Base-by-base conservation (phyloP, 1,284 basidiomycete genomes). In the Fomitiporia mediterranea region DNA sequence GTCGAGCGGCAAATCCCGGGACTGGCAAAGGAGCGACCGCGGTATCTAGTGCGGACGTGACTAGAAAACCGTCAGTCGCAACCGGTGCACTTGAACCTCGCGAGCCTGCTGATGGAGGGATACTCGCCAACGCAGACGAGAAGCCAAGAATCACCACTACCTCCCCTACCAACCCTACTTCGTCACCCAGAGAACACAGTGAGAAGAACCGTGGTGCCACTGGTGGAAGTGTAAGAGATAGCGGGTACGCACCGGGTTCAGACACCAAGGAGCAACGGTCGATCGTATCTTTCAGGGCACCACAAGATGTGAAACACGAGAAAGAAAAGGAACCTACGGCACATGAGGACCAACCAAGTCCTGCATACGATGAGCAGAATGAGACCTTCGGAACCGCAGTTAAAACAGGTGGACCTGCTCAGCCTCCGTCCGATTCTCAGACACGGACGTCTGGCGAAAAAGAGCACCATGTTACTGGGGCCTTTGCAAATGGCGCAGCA, bases 11-110 rank as follows among this genome's bases (percentile, higher is more conserved):
- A 6, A n/a, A 28, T 13, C 15, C 50, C 1, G 48, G 27, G 30
- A 23, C 27, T 27, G 23, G 6, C 27, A 8, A 40, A 15, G 27
- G 27, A 2, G 3, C 3, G 11, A 30, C n/a, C 4, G 44, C n/a
- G n/a, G n/a, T n/a, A n/a, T n/a, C n/a, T n/a, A 54, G 53, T n/a
- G 54, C 58, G n/a, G 55, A 60, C 25, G 54, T 56, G 3, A 30
- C 25, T 0, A 49, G 58, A 7, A 50, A 60, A 25, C 58, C 58
- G 4, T 53, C 54, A 5, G 58, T 48, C 25, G 55, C 57, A 7
- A 38, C 53, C 11, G 57, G 53, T 23, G 52, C 37, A n/a, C 15
- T 56, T 2, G 32, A 37, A n/a, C 17, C 34, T 6, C 53, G 47
- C 25, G 42, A 53, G 39, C 42, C 28, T 11, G 17, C 21, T 23